A percentile compares a stretch with the other conserved stretches of the same genome.
These are phyloP conservation scores for Salix purpurea DNA, from an alignment of 345 rosid species.

Conservation along the genomic window DNA sequence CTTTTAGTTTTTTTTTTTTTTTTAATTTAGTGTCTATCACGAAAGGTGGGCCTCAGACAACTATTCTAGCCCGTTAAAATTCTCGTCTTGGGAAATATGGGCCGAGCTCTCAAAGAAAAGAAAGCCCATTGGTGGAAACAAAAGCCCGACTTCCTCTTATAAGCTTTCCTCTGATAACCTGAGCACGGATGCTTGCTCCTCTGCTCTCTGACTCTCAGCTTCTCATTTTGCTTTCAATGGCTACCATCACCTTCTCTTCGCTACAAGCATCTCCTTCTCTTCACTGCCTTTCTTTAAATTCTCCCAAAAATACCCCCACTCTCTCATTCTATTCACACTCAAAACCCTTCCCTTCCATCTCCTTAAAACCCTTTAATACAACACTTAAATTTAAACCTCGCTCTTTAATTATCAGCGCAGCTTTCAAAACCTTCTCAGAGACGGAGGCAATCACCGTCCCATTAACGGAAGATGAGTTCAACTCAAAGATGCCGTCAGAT, in stretches of 20 bases:
- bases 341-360: conserved; percentile 35
- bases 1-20: no score
- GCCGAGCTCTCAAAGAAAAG: no score
- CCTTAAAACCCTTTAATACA: conserved; percentile 27
- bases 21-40: no score
- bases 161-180: no score
- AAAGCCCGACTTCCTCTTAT: no score
- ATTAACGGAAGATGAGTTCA: conserved; percentile 29
- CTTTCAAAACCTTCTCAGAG: conserved; percentile 48
- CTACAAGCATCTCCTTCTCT: conserved; percentile 32
- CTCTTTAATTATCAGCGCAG: conserved; percentile 32
- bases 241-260: conserved; percentile 39
- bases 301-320: conserved; percentile 40
- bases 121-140: no score
- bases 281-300: conserved; percentile 17
- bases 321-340: conserved; percentile 38
- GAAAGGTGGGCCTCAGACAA: no score
- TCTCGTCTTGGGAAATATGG: no score
- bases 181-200: not conserved
- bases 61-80: no score
- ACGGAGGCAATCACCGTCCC: conserved; percentile 41
- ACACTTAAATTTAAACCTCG: conserved; percentile 28
- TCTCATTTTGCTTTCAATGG: conserved; percentile 31
- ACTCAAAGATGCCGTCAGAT: conserved; percentile 39
- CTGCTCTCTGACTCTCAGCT: not conserved